Base-by-base conservation (phyloP, 805 yeast species). In the Kodamaea fukazawae region DNA sequence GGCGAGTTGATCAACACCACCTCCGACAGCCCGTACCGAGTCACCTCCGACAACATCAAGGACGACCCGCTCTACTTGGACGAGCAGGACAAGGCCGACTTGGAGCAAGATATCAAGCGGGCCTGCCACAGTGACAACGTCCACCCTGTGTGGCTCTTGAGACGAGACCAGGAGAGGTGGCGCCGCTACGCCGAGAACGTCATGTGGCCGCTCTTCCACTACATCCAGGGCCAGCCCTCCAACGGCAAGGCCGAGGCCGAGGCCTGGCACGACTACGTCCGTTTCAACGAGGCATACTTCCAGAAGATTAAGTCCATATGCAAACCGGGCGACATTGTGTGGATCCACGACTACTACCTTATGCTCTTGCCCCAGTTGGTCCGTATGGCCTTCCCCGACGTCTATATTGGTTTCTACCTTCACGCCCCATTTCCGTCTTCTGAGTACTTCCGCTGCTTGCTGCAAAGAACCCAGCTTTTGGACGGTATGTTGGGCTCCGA, bases 381-480 rank as follows among this genome's bases (percentile, higher is more conserved):
- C 47, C 74, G 96, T 49, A 81, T 83, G 84, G 79, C 76, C 53
- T 70, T 83, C 36, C 87, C 87, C 2, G 77, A 82, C 41, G 85
- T 86, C 4, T 70, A 70, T 45, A 83, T 90, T 48, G 93, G 91
- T 10, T 78, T 86, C 38, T 89, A 78, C 61, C 63, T 90, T 48
- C 96, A 90, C 60, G 76, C 87, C 2, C 96, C 97, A n/a, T 90
- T 91, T 73, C 96, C 97, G 9, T 81, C 96, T 17, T 82, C 89
- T 12, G 99, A 93, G 62, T 89, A 90, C 60, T 88, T 93, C 66
- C 75, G 97, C 46, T 86, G 96, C 50, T 63, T 95, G 26, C 81
- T 96, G 28, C 86, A 86, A 61, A 76, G 99, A 49, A 73, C 79
- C 41, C 83, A 86, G 54, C 67, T 93, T 36, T 71, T 93, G 43